Conservation (phyloP, 495 filamentous ascomycete species). For the Aspergillus sclerotiicarbonarius region DNA sequence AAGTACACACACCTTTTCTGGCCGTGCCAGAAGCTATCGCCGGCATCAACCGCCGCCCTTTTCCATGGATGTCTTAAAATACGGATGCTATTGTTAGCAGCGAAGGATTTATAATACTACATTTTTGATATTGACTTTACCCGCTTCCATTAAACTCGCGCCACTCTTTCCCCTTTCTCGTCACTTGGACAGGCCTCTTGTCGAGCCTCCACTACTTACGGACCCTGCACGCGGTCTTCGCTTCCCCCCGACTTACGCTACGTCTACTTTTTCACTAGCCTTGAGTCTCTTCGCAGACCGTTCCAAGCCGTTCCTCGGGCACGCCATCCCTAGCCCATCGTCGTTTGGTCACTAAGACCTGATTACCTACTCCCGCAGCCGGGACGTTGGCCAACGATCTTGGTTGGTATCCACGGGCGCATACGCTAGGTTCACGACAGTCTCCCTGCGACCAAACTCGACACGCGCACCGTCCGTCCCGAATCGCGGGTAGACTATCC, state of each 20-base stretch:
- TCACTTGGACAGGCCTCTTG: slow-evolving; percentile 11
- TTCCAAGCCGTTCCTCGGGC: slow-evolving; percentile 39
- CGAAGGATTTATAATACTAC: neutral
- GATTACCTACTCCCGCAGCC: slow-evolving; percentile 20
- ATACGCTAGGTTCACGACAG: slow-evolving; percentile 42
- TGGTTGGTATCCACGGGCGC: slow-evolving; percentile 36
- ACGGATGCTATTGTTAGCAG: slow-evolving; percentile 5
- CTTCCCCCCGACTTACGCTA: slow-evolving; percentile 43
- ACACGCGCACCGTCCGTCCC: slow-evolving; percentile 30
- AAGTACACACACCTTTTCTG: neutral
- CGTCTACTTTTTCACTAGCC: slow-evolving; percentile 29
- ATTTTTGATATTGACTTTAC: neutral
- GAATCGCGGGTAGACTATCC: slow-evolving; percentile 47
- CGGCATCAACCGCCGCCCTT: slow-evolving; percentile 33
- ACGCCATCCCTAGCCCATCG: slow-evolving; percentile 36
- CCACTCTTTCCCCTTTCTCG: slow-evolving; percentile 7
- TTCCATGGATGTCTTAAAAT: slow-evolving; percentile 5
- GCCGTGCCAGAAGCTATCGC: slow-evolving; percentile 14
- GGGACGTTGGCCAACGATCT: slow-evolving; percentile 32
- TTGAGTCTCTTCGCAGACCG: slow-evolving; percentile 17
- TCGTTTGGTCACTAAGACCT: slow-evolving; percentile 18
- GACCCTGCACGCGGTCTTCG: slow-evolving; percentile 24
- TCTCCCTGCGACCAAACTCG: slow-evolving; percentile 21
- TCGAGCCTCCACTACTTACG: slow-evolving; percentile 16
- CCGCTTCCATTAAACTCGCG: slow-evolving; percentile 2